Evolutionary conservation across 2,329 filamentous ascomycete species (phyloP).

Genomic region (Westerdykella ornata): DNA sequence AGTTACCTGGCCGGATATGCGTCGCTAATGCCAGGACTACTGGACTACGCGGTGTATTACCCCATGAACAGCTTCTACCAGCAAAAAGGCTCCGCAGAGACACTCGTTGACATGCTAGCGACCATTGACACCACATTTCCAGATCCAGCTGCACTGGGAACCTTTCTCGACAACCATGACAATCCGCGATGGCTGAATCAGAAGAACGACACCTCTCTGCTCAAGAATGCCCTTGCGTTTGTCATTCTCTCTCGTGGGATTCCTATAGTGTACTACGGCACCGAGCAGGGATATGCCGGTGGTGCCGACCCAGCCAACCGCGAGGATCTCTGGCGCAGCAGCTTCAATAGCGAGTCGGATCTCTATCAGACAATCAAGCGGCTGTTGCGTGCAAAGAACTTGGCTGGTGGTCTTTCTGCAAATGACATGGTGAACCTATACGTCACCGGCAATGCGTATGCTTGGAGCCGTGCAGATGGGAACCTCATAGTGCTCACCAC

Average conservation of each 20-base stretch:
- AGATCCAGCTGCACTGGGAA: conserved; percentile 32
- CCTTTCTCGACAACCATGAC: conserved; percentile 39
- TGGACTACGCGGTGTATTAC: conserved; percentile 54
- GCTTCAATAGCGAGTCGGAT: conserved; percentile 26
- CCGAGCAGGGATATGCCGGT: conserved; percentile 35
- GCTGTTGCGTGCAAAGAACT: conserved; percentile 23
- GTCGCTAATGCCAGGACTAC: conserved; percentile 49
- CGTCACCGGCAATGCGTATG: conserved; percentile 40
- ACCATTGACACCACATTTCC: conserved; percentile 26
- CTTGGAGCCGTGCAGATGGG: conserved; percentile 42
- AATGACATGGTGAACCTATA: conserved; percentile 45
- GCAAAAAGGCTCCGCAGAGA: conserved; percentile 25
- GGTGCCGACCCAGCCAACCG: conserved; percentile 36
- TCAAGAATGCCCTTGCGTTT: conserved; percentile 37
- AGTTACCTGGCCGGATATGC: conserved; percentile 50
- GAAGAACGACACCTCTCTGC: conserved; percentile 31
- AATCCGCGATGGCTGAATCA: conserved; percentile 33
- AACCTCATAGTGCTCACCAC: conserved; percentile 44
- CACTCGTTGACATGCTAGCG: conserved; percentile 33
- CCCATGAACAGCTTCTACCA: conserved; percentile 35
- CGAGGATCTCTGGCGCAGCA: conserved; percentile 38
- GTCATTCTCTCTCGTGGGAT: conserved; percentile 36
- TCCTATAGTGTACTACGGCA: conserved; percentile 38
- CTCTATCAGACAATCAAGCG: conserved; percentile 27
- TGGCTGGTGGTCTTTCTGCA: conserved; percentile 39